phyloP scores from a whole-genome alignment of 2,329 filamentous ascomycete genomes.

The Aspergillus sergii region DNA sequence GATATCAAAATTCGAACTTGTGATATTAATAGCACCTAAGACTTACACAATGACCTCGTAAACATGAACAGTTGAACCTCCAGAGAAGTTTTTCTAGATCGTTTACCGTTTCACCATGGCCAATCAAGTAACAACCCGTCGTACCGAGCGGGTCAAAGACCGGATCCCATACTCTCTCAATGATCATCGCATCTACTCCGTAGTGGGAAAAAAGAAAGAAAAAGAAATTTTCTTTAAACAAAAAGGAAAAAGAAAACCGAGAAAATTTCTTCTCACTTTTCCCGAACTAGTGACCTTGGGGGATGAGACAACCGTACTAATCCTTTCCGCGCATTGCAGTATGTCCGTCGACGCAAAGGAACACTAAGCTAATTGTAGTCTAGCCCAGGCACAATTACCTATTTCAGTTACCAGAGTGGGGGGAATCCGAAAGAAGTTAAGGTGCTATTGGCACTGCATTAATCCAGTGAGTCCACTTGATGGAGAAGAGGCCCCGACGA shows the following conservation, averaged over 20 bases:
- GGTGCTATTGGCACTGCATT: background rate
- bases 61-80: background rate
- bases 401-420: background rate
- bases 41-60: background rate
- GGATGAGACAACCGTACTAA: background rate
- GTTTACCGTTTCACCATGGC: conserved; percentile 30
- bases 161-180: background rate
- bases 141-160: conserved; percentile 17
- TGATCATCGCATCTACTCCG: background rate
- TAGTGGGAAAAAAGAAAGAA: background rate
- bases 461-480: background rate
- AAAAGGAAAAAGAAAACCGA: background rate
- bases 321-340: background rate
- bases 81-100: conserved; percentile 29
- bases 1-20: background rate
- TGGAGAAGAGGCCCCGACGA: background rate
- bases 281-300: background rate
- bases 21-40: background rate
- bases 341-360: background rate
- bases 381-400: conserved; percentile 13
- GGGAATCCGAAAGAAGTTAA: background rate
- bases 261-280: background rate
- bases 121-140: conserved; percentile 32
- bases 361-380: background rate
- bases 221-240: background rate